Evolutionary conservation across 371 early-diverging fungal genomes (phyloP), one percentile per base, ranked within the genome.

Genomic region (Rhizopus arrhizus): DNA sequence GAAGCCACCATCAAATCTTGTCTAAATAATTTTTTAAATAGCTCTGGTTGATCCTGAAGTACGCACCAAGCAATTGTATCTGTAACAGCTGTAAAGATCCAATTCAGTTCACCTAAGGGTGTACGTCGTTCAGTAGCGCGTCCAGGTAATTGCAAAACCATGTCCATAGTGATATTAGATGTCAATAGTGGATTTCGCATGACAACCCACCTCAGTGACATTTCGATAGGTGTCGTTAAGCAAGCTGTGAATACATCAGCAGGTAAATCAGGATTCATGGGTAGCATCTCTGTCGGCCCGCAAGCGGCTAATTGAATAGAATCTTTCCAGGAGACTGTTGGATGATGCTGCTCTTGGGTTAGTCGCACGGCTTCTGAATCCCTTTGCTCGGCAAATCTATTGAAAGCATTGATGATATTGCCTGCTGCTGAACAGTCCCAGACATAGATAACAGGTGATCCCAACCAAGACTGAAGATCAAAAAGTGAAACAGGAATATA

Each of bases 1-100:
- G 95, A 91, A 0, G 99, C 97, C 4, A 97, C 96, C 81, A 95
- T 91, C 53, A 97, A 72, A 75, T 98, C 99, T 65, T 97, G 96
- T 50, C 99, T 74, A 71, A 97, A 98, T 36, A 97, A 81, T 38
- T 86, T 83, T 69, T 94, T 91, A 76, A 98, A 98, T 33, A 93
- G 63, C 53, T 93, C 95, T 8, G 89, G 89, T 13, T 95, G 91
- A 52, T 74, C 74, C 51, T 80, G 81, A 32, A 98, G 72, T 13
- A 93, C 91, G 63, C 87, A 92, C 99, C 99, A 98, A n/a, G 99
- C 99, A 53, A 98, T 98, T 4, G 98, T 97, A 74, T 98, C 99
- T 0, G 96, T 97, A 31, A 98, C 93, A 33, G 99, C 93, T 0
- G 97, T 97, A 66, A 98, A 96, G 11, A 98, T 95, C 98, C 98